Percentiles rank a stretch among this genome's conserved stretches.
Conservation (phyloP, 2,329 filamentous ascomycete genomes). For the Lachnum nothofagi region DNA sequence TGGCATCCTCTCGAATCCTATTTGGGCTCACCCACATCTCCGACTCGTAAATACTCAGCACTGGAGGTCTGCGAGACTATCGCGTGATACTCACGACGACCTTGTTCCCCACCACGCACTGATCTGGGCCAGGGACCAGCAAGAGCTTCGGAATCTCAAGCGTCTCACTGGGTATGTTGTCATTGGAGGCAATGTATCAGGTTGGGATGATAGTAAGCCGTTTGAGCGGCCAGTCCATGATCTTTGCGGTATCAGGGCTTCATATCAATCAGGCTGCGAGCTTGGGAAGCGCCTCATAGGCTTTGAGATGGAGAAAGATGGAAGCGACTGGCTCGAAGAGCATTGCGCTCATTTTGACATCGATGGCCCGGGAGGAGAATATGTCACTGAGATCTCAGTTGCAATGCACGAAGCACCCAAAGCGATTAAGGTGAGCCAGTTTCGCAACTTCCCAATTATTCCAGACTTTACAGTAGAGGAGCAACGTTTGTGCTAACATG, state of each 20-base stretch:
- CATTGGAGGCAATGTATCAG: background rate
- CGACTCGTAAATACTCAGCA: background rate
- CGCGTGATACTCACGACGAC: background rate
- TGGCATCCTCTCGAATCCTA: background rate
- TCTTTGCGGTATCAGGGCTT: constrained; percentile 5
- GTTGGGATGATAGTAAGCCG: background rate
- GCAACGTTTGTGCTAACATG: background rate
- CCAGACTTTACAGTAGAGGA: background rate
- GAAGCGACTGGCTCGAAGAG: background rate
- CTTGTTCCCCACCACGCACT: constrained; percentile 6
- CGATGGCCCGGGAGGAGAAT: constrained; percentile 5
- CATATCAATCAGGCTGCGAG: background rate
- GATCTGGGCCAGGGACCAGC: constrained; percentile 7
- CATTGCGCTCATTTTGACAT: constrained; percentile 9
- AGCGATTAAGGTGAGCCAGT: background rate
- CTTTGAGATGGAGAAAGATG: background rate
- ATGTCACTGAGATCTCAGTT: constrained; percentile 2
- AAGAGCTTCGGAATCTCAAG: constrained; percentile 4
- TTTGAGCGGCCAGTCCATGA: background rate
- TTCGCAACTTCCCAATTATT: background rate
- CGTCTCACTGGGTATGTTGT: constrained; percentile 1
- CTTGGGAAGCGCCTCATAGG: background rate
- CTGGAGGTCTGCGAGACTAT: background rate
- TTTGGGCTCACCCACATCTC: constrained; percentile 1
- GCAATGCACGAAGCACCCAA: background rate